Conservation (phyloP, 1,284 basidiomycete genomes). For the Ceratobasidium sp. region DNA sequence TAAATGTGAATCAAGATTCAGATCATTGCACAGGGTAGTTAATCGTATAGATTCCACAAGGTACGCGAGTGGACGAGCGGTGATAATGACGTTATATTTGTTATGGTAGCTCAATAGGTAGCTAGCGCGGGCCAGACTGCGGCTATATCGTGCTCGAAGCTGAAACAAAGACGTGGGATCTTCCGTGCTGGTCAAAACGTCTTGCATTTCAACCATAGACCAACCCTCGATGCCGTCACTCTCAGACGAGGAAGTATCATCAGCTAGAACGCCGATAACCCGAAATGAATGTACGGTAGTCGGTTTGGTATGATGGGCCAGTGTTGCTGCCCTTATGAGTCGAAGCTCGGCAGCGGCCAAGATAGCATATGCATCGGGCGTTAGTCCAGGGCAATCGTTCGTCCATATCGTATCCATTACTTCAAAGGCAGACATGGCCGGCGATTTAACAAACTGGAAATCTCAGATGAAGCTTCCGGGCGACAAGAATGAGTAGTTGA, state of each 20-base stretch:
- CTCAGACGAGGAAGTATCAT: neutral
- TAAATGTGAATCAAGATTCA: neutral
- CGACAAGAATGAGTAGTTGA: neutral
- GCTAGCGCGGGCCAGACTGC: neutral
- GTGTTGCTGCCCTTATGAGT: neutral
- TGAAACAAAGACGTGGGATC: neutral
- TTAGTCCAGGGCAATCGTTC: neutral
- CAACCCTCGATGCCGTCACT: neutral
- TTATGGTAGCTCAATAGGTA: neutral
- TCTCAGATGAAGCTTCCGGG: no score
- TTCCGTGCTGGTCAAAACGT: neutral
- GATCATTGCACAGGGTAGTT: neutral
- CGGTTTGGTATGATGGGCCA: neutral
- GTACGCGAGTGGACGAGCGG: neutral
- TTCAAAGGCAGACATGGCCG: neutral
- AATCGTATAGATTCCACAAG: neutral
- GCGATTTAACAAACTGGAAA: neutral
- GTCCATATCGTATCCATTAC: neutral
- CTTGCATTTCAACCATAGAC: neutral
- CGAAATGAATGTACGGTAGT: no score
- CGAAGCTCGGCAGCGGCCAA: neutral
- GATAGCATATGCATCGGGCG: neutral
- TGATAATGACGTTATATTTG: neutral
- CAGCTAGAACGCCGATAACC: no score
- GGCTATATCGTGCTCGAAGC: constrained; percentile 7